These are phyloP conservation scores for Rhipidocladum racemiflorum DNA, from an alignment of 176 grass and related monocot genomes.

Conservation along the genomic window DNA sequence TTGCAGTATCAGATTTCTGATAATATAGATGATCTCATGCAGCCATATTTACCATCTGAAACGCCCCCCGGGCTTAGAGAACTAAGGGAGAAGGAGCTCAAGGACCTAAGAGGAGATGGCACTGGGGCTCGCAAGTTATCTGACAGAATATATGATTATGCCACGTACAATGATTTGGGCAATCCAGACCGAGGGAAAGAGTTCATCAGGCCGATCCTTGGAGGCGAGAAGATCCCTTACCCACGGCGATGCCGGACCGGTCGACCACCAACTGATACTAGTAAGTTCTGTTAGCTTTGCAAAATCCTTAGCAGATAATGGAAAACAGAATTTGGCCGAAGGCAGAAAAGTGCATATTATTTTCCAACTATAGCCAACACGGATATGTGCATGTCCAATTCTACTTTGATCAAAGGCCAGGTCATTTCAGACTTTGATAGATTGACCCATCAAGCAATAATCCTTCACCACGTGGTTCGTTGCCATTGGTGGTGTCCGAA, in stretches of 20 bases:
- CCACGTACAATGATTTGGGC: conserved; percentile 89
- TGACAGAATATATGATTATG: conserved; percentile 88
- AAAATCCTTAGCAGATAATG: conserved; percentile 6
- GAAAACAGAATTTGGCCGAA: conserved; percentile 24
- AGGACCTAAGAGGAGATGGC: conserved; percentile 70
- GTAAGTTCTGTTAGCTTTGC: conserved; percentile 57
- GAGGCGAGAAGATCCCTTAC: conserved; percentile 78
- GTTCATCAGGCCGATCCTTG: conserved; percentile 66
- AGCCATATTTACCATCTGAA: conserved; percentile 90
- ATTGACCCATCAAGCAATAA: neutral
- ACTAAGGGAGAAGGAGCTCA: conserved; percentile 77
- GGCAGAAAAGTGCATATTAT: conserved; percentile 18
- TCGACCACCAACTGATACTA: conserved; percentile 71
- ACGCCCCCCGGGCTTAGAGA: conserved; percentile 74
- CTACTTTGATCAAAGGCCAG: conserved; percentile 8
- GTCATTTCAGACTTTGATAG: conserved; percentile 37
- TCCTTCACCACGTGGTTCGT: conserved; percentile 16
- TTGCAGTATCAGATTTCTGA: conserved; percentile 22
- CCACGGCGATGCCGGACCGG: conserved; percentile 86
- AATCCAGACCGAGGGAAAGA: conserved; percentile 76
- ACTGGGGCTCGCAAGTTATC: conserved; percentile 71
- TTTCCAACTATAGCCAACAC: conserved; percentile 31
- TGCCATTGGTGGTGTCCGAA: conserved; percentile 10
- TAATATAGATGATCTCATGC: conserved; percentile 36
- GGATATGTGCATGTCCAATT: conserved; percentile 21